Percentiles rank a stretch among this genome's conserved stretches.
Conservation (phyloP, 495 filamentous ascomycete genomes). For the Penicillium fimorum region DNA sequence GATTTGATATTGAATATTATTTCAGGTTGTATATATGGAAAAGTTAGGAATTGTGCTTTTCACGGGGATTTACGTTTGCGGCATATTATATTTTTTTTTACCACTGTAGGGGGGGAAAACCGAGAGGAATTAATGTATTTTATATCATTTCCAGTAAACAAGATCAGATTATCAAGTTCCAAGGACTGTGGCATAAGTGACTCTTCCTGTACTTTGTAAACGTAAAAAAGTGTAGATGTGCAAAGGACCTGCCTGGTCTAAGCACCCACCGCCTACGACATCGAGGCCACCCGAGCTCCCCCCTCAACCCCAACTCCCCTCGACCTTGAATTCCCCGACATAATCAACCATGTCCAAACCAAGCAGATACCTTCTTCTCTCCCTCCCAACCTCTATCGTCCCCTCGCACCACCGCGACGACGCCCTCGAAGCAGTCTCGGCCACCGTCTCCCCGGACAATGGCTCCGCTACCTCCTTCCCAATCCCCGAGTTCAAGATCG, state of each 20-base stretch:
- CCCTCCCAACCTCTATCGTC: constrained; percentile 71
- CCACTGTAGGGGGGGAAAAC: not conserved
- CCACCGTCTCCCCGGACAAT: constrained; percentile 70
- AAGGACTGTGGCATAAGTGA: not conserved
- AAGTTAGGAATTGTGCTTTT: not conserved
- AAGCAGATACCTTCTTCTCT: constrained; percentile 68
- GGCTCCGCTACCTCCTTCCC: constrained; percentile 74
- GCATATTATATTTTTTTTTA: not conserved
- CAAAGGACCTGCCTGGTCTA: constrained; percentile 12
- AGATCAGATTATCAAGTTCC: not conserved
- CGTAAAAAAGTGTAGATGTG: constrained; percentile 1
- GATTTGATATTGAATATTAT: not conserved
- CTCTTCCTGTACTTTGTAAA: not conserved
- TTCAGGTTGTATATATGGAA: not conserved
- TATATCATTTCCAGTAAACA: not conserved
- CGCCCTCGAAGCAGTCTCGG: constrained; percentile 68
- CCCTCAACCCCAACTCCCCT: constrained; percentile 10
- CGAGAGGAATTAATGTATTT: not conserved
- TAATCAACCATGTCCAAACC: constrained; percentile 54
- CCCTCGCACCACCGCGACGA: constrained; percentile 74
- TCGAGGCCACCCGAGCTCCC: constrained; percentile 23
- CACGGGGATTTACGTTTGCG: not conserved
- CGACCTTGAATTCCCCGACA: constrained; percentile 8
- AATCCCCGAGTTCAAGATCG: constrained; percentile 95
- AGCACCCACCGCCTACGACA: constrained; percentile 37